A percentile compares a stretch with the other conserved stretches of the same genome.
phyloP scores from a whole-genome alignment of 2,329 filamentous ascomycete species.

The Venturia pyrina region DNA sequence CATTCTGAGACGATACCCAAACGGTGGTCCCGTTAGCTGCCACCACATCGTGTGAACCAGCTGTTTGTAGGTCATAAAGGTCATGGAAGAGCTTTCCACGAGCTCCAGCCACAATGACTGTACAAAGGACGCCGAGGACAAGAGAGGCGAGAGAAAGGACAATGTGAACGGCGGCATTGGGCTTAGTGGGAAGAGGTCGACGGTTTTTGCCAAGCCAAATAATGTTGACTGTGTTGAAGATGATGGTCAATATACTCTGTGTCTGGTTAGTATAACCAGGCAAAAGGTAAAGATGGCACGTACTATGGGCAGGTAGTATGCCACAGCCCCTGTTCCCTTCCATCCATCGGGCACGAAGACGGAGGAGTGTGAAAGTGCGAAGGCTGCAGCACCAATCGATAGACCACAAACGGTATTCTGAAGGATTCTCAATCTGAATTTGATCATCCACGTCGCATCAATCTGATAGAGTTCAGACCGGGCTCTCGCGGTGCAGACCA shows the following conservation, averaged over 20 bases:
- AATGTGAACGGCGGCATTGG: background rate
- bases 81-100: background rate
- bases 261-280: background rate
- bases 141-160: background rate
- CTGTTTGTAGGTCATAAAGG: background rate
- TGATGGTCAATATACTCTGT: conserved; percentile 2
- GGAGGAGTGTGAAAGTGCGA: background rate
- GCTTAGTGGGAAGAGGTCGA: background rate
- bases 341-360: background rate
- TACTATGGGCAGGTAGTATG: conserved; percentile 1
- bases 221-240: background rate
- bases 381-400: background rate
- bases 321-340: background rate
- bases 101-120: background rate
- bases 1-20: background rate
- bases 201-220: background rate
- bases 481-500: conserved; percentile 3
- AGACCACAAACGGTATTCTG: background rate
- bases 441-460: background rate
- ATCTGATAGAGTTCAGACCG: conserved; percentile 4
- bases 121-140: background rate
- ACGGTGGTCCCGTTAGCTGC: background rate
- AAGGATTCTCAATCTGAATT: background rate
- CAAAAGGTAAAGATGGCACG: background rate
- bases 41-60: background rate